Conservation (phyloP, 1,139 yeast genomes). For the Yamadazyma kanchanaburiensis region DNA sequence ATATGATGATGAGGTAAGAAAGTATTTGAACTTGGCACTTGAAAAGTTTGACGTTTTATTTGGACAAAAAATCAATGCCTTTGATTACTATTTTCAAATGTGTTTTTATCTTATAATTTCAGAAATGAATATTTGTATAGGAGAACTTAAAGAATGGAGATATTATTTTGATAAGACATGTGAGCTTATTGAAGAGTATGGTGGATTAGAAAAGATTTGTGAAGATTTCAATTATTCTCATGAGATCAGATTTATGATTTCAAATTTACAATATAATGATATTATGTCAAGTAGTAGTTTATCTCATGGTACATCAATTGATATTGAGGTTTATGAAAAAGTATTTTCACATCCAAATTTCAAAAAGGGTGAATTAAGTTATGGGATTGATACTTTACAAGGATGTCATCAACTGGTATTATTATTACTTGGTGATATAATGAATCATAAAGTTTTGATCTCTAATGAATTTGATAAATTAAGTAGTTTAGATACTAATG, state of each 20-base stretch:
- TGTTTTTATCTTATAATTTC: constrained; percentile 21
- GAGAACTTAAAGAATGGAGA: constrained; percentile 42
- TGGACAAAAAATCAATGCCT: constrained; percentile 1
- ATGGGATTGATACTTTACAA: constrained; percentile 24
- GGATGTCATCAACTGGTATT: constrained; percentile 23
- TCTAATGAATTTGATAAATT: neutral
- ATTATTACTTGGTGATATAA: constrained; percentile 18
- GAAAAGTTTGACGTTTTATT: constrained; percentile 1
- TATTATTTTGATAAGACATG: constrained; percentile 25
- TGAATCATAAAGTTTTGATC: constrained; percentile 13
- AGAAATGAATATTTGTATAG: constrained; percentile 32
- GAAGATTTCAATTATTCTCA: constrained; percentile 15
- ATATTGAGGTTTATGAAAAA: constrained; percentile 12
- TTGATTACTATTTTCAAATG: constrained; percentile 15
- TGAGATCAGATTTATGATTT: constrained; percentile 19
- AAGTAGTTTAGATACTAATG: neutral
- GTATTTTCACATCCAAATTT: constrained; percentile 10
- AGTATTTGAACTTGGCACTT: constrained; percentile 4
- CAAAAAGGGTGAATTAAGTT: constrained; percentile 9
- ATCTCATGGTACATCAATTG: constrained; percentile 15
- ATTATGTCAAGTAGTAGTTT: constrained; percentile 16
- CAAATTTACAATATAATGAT: constrained; percentile 21
- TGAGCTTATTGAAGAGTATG: constrained; percentile 46
- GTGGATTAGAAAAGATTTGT: constrained; percentile 41
- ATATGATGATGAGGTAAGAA: constrained; percentile 5